phyloP scores from a whole-genome alignment of 352 stramenopile genomes.

The Globisporangium cystogenes region DNA sequence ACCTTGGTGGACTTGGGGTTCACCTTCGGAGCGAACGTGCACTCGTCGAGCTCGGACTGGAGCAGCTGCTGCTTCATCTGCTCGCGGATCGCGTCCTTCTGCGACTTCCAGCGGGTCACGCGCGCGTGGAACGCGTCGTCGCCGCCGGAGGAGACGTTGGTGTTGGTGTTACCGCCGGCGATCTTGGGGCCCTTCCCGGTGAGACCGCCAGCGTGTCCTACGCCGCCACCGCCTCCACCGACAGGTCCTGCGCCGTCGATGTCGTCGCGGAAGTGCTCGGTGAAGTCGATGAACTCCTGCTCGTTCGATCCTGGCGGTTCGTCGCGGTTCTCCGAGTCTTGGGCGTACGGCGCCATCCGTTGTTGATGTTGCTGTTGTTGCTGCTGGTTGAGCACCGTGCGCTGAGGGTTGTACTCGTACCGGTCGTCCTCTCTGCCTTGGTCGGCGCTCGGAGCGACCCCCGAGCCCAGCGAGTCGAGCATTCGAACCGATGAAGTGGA shows the following conservation, averaged over 20 bases:
- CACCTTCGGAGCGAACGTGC: slow-evolving; percentile 69
- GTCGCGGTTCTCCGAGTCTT: neutral
- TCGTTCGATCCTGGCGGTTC: slow-evolving; percentile 4
- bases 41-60: slow-evolving; percentile 68
- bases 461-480: neutral
- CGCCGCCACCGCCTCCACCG: neutral
- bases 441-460: neutral
- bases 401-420: slow-evolving; percentile 27
- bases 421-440: neutral
- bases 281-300: slow-evolving; percentile 44
- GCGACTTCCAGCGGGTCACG: slow-evolving; percentile 71
- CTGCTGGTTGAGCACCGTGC: slow-evolving; percentile 6
- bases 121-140: slow-evolving; percentile 62
- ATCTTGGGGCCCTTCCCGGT: neutral
- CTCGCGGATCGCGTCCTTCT: slow-evolving; percentile 70
- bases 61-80: slow-evolving; percentile 79
- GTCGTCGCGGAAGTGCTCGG: slow-evolving; percentile 37
- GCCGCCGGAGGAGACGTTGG: slow-evolving; percentile 15
- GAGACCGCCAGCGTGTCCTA: slow-evolving; percentile 4
- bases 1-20: slow-evolving; percentile 75
- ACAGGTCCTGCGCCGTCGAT: slow-evolving; percentile 11
- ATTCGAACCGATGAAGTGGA: slow-evolving; percentile 1
- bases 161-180: slow-evolving; percentile 14
- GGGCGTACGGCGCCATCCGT: neutral
- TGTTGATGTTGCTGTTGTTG: slow-evolving; percentile 8